phyloP scores from a whole-genome alignment of 352 stramenopile genomes.

The Phytophthora capsici region DNA sequence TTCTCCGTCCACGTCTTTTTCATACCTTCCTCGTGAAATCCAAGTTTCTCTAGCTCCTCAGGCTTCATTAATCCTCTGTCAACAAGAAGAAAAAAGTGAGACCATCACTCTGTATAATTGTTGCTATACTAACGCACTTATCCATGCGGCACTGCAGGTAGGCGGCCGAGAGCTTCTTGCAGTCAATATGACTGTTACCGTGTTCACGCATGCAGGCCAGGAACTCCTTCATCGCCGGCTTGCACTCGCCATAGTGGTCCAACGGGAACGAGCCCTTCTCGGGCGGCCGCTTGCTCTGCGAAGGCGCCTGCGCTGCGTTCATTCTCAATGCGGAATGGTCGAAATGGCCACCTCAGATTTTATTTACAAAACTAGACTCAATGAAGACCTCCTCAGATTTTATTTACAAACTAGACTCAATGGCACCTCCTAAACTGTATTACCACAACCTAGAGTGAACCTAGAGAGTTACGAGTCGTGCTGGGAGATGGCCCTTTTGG shows the following conservation, averaged over 20 bases:
- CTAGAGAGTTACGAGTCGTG: too few relatives aligned
- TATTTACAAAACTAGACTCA: slow-evolving; percentile 12
- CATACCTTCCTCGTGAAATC: slow-evolving; percentile 86
- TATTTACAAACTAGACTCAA: too few relatives aligned
- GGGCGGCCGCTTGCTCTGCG: slow-evolving; percentile 77
- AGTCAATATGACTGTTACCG: slow-evolving; percentile 87
- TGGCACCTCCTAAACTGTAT: too few relatives aligned
- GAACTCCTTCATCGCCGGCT: slow-evolving; percentile 88
- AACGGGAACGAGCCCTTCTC: slow-evolving; percentile 93
- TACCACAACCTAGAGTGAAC: too few relatives aligned
- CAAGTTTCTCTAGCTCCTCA: slow-evolving; percentile 84
- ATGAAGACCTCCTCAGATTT: too few relatives aligned
- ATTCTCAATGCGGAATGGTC: slow-evolving; percentile 41
- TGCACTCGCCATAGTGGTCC: slow-evolving; percentile 92
- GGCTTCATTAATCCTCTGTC: slow-evolving; percentile 81
- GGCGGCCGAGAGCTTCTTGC: slow-evolving; percentile 87
- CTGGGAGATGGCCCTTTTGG: too few relatives aligned
- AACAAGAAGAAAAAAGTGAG: slow-evolving; percentile 5
- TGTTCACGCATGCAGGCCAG: slow-evolving; percentile 86
- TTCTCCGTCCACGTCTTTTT: slow-evolving; percentile 62
- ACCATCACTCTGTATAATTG: slow-evolving; percentile 15
- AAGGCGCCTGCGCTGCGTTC: slow-evolving; percentile 80
- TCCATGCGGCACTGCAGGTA: slow-evolving; percentile 93
- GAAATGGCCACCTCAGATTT: slow-evolving; percentile 4
- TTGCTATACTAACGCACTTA: slow-evolving; percentile 54